A percentile compares a stretch with the other conserved stretches of the same genome.
Conservation (phyloP, 192 early-diverging fungal genomes). For the Anaeromyces robustus region DNA sequence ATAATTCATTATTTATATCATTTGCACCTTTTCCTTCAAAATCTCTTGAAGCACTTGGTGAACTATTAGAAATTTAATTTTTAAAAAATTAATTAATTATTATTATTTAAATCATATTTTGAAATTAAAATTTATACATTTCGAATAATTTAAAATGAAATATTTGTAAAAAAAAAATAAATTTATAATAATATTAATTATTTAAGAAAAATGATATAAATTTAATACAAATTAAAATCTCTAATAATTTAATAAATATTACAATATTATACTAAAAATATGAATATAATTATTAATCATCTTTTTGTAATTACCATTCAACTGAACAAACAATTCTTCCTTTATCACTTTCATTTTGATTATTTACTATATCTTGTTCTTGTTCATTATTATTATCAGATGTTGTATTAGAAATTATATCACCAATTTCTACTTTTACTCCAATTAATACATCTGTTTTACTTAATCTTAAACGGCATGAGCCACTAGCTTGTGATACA, state of each 20-base stretch:
- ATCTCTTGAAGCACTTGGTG: conserved; percentile 66
- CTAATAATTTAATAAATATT: too few species aligned
- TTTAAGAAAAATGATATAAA: too few species aligned
- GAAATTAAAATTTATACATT: too few species aligned
- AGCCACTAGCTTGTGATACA: conserved; percentile 80
- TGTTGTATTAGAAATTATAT: conserved; percentile 9
- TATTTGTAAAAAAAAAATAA: too few species aligned
- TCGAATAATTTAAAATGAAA: too few species aligned
- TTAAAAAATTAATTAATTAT: too few species aligned
- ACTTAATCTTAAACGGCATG: conserved; percentile 44
- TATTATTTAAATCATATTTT: too few species aligned
- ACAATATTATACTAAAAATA: too few species aligned
- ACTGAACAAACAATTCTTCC: conserved; percentile 73
- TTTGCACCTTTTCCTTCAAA: conserved; percentile 55
- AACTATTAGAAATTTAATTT: conserved; percentile 14
- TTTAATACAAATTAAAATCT: too few species aligned
- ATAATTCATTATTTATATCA: conserved; percentile 65
- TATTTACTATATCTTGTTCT: conserved; percentile 31
- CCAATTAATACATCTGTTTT: conserved; percentile 89
- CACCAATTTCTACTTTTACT: conserved; percentile 80
- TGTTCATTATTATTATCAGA: conserved; percentile 9
- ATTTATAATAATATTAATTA: too few species aligned
- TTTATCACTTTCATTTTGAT: conserved; percentile 36
- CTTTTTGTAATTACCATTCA: conserved; percentile 71
- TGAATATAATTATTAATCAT: too few species aligned